Percentiles rank a stretch among this genome's conserved stretches.
These are phyloP conservation scores for Apiosordaria backusii DNA, from an alignment of 495 filamentous ascomycete genomes.

Conservation along the genomic window DNA sequence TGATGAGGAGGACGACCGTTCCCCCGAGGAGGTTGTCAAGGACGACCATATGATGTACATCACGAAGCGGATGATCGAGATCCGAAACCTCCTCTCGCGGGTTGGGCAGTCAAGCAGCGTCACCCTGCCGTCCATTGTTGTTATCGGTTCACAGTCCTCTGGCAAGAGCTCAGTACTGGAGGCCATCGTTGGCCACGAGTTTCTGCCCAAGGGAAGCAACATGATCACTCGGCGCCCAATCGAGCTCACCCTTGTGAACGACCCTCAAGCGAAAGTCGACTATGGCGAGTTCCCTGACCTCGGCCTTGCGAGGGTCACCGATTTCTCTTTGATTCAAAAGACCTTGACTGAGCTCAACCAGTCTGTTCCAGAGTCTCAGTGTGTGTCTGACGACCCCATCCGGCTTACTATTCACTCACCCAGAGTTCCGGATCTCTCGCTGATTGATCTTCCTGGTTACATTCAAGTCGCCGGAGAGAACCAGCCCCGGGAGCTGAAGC, in stretches of 20 bases:
- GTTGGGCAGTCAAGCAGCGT: slow-evolving; percentile 87
- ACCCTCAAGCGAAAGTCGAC: slow-evolving; percentile 81
- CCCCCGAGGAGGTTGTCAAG: slow-evolving; percentile 59
- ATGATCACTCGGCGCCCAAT: slow-evolving; percentile 98
- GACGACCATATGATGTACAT: slow-evolving; percentile 99
- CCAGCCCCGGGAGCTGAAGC: slow-evolving; percentile 87
- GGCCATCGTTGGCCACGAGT: slow-evolving; percentile 96
- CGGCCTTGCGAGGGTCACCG: slow-evolving; percentile 83
- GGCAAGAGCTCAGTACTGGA: slow-evolving; percentile 98
- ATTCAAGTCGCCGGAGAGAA: slow-evolving; percentile 91
- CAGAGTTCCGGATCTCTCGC: slow-evolving; percentile 88
- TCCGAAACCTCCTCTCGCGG: slow-evolving; percentile 81
- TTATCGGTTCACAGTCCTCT: slow-evolving; percentile 96
- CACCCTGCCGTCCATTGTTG: slow-evolving; percentile 91
- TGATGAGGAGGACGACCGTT: slow-evolving; percentile 65
- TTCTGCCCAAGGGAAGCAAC: slow-evolving; percentile 93
- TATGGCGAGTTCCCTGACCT: slow-evolving; percentile 96
- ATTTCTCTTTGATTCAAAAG: slow-evolving; percentile 88
- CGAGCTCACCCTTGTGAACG: slow-evolving; percentile 95
- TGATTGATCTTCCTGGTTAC: slow-evolving; percentile 96
- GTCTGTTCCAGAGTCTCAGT: slow-evolving; percentile 83
- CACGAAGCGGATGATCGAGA: slow-evolving; percentile 99
- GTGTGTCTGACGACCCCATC: slow-evolving; percentile 95
- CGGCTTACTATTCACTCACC: slow-evolving; percentile 93
- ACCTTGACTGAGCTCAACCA: slow-evolving; percentile 94